Conservation (phyloP, 2,329 filamentous ascomycete species). For the Xylariaceae sp. region DNA sequence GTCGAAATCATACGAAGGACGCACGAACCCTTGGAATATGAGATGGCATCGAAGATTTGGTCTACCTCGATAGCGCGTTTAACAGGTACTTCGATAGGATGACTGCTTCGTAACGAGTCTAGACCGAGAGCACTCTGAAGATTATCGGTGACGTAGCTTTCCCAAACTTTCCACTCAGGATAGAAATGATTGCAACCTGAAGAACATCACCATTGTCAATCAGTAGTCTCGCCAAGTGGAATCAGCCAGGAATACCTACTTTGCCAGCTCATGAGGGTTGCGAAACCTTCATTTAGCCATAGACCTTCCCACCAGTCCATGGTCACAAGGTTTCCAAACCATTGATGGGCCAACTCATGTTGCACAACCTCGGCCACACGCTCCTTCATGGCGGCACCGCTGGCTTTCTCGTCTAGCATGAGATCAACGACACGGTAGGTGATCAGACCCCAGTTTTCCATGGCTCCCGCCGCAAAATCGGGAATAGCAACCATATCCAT, state of each 20-base stretch:
- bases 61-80: slow-evolving; percentile 96
- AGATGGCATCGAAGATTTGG: slow-evolving; percentile 97
- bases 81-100: slow-evolving; percentile 94
- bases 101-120: slow-evolving; percentile 90
- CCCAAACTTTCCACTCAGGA: slow-evolving; percentile 98
- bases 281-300: slow-evolving; percentile 94
- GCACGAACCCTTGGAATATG: slow-evolving; percentile 95
- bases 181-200: slow-evolving; percentile 84
- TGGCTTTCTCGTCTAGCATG: slow-evolving; percentile 88
- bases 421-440: slow-evolving; percentile 93
- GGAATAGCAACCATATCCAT: slow-evolving; percentile 97
- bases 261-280: slow-evolving; percentile 86
- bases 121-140: slow-evolving; percentile 84
- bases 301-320: slow-evolving; percentile 99
- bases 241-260: slow-evolving; percentile 32
- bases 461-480: slow-evolving; percentile 92
- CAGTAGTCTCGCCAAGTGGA: slow-evolving; percentile 6
- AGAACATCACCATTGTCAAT: slow-evolving; percentile 53
- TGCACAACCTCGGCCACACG: slow-evolving; percentile 94
- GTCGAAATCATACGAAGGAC: slow-evolving; percentile 97
- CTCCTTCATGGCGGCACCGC: slow-evolving; percentile 86
- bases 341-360: slow-evolving; percentile 96
- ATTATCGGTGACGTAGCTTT: slow-evolving; percentile 91
- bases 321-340: slow-evolving; percentile 96
- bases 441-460: slow-evolving; percentile 98